Percentiles rank a stretch among this genome's conserved stretches.
These are phyloP conservation scores for Naegleria gruberi DNA, from an alignment of 208 protist genomes.

Conservation along the genomic window DNA sequence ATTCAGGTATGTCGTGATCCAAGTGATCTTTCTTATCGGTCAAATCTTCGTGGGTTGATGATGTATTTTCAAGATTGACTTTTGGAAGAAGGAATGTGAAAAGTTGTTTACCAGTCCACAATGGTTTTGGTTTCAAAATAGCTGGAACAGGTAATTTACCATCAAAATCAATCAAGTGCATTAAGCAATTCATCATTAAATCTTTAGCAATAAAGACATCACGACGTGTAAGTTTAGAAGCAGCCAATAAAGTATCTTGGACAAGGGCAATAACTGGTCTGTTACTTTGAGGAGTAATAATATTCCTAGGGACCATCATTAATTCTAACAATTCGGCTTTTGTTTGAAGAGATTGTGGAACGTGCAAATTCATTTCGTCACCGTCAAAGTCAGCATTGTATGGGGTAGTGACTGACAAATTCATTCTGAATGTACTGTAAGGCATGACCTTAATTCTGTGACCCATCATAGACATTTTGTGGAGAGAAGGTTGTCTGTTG, in stretches of 20 bases:
- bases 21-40: neutral
- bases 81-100: slow-evolving; percentile 93
- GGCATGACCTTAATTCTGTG: slow-evolving; percentile 91
- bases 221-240: slow-evolving; percentile 80
- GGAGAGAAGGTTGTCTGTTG: slow-evolving; percentile 99
- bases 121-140: slow-evolving; percentile 87
- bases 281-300: slow-evolving; percentile 97
- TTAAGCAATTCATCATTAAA: slow-evolving; percentile 93
- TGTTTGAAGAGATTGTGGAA: slow-evolving; percentile 93
- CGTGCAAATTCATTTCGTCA: slow-evolving; percentile 99
- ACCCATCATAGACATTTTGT: slow-evolving; percentile 99
- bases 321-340: slow-evolving; percentile 91
- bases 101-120: slow-evolving; percentile 99
- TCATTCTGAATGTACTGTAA: slow-evolving; percentile 98
- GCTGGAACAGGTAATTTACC: slow-evolving; percentile 81
- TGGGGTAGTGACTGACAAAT: slow-evolving; percentile 95
- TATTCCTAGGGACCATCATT: slow-evolving; percentile 98
- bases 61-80: slow-evolving; percentile 71
- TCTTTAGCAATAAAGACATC: slow-evolving; percentile 93
- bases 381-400: slow-evolving; percentile 99
- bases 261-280: slow-evolving; percentile 98
- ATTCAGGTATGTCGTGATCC: slow-evolving; percentile 55
- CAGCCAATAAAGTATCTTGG: slow-evolving; percentile 95
- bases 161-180: slow-evolving; percentile 90
- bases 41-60: slow-evolving; percentile 55